Evolutionary conservation across 2,329 filamentous ascomycete genomes (phyloP).

Genomic region (Phialocephala sp.): DNA sequence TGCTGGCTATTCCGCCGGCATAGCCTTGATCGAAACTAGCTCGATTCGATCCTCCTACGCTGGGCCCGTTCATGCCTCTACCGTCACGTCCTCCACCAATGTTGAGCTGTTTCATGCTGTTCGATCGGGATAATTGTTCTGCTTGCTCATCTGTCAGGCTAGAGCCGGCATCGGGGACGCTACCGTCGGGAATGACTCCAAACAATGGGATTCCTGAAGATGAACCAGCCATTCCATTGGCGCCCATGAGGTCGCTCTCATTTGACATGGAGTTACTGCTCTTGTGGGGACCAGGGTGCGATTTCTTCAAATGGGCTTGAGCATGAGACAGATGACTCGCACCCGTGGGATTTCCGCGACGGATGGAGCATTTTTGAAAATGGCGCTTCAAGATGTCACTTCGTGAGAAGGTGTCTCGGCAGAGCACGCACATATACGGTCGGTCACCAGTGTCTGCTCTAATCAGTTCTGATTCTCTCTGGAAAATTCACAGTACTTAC

Average conservation of each 20-base stretch:
- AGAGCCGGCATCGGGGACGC: constrained; percentile 40
- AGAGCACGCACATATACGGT: constrained; percentile 97
- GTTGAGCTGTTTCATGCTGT: constrained; percentile 64
- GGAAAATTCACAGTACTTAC: constrained; percentile 65
- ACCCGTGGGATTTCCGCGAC: constrained; percentile 93
- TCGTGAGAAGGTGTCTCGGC: constrained; percentile 96
- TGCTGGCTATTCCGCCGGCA: constrained; percentile 60
- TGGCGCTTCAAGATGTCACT: constrained; percentile 98
- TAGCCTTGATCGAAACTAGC: constrained; percentile 59
- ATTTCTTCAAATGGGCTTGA: constrained; percentile 86
- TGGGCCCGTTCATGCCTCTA: constrained; percentile 59
- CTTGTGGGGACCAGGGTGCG: constrained; percentile 62
- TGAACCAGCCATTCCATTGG: constrained; percentile 66
- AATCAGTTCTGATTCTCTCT: constrained; percentile 32
- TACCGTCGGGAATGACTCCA: constrained; percentile 55
- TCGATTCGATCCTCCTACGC: constrained; percentile 54
- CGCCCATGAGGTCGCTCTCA: constrained; percentile 64
- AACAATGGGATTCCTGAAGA: constrained; percentile 64
- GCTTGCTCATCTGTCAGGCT: constrained; percentile 64
- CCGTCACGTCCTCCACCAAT: constrained; percentile 62
- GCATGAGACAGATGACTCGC: constrained; percentile 94
- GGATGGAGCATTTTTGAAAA: constrained; percentile 98
- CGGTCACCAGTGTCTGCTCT: constrained; percentile 89
- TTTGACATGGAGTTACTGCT: constrained; percentile 58
- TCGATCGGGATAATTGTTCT: constrained; percentile 65